Percentiles rank a stretch among this genome's conserved stretches.
Conservation (phyloP, 495 filamentous ascomycete species). For the Xylona heveae region DNA sequence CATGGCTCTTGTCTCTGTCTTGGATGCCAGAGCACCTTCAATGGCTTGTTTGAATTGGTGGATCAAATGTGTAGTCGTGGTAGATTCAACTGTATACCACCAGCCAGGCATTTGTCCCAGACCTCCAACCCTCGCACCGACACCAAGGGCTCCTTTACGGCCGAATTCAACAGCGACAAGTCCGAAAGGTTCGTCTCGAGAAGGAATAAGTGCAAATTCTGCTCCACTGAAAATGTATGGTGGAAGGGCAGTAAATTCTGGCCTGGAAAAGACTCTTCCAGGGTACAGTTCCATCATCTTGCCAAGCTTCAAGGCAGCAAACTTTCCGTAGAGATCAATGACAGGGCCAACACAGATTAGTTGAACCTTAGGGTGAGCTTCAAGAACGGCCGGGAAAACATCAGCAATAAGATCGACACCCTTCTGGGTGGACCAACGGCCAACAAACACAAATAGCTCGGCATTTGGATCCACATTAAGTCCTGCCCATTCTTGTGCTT, state of each 20-base stretch:
- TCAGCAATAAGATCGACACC: slow-evolving; percentile 62
- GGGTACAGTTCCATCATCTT: slow-evolving; percentile 55
- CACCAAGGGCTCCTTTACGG: slow-evolving; percentile 53
- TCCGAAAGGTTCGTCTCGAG: slow-evolving; percentile 62
- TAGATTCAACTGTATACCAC: slow-evolving; percentile 52
- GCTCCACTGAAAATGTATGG: slow-evolving; percentile 60
- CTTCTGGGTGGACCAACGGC: slow-evolving; percentile 63
- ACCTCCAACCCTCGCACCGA: slow-evolving; percentile 45
- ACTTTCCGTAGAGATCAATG: slow-evolving; percentile 62
- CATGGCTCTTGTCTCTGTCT: slow-evolving; percentile 30
- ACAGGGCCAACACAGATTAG: slow-evolving; percentile 51
- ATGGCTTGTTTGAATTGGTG: slow-evolving; percentile 55
- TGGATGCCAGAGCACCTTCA: slow-evolving; percentile 39
- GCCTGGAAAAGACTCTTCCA: slow-evolving; percentile 55
- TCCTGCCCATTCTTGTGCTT: slow-evolving; percentile 62
- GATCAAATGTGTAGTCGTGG: slow-evolving; percentile 43
- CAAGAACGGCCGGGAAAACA: slow-evolving; percentile 50
- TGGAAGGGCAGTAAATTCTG: slow-evolving; percentile 54
- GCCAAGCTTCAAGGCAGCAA: slow-evolving; percentile 51
- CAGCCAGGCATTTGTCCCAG: slow-evolving; percentile 67
- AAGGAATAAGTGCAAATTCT: slow-evolving; percentile 62
- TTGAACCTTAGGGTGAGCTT: slow-evolving; percentile 42
- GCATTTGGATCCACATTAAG: slow-evolving; percentile 42
- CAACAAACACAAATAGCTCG: slow-evolving; percentile 60
- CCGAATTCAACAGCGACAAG: slow-evolving; percentile 70